Base-by-base conservation (phyloP, 139 green algal species). In the Cymbomonas tetramitiformis region DNA sequence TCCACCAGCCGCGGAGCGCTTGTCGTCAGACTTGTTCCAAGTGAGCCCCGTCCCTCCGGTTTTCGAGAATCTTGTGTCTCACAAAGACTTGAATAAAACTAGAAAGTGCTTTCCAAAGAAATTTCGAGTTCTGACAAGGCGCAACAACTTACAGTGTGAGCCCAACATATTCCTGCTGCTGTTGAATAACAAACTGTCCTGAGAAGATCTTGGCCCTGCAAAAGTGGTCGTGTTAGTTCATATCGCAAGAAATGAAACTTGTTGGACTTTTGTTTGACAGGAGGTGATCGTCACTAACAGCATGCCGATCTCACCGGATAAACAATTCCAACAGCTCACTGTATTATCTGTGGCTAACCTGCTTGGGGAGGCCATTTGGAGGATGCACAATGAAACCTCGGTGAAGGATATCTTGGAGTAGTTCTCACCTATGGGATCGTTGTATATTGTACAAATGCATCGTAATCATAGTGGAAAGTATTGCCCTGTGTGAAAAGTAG, bases 281-380 rank as follows among this genome's bases (percentile, higher is more conserved):
- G 85, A 96, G 74, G 90, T 98, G 15, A 95, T 98, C 23, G 88
- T 98, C 5, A 93, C 91, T 38, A 98, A 98, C 79, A 94, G 87
- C 50, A 98, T 98, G 60, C 83, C 88, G 2, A 61, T 93, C 9
- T 8, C 67, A 0, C 44, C 44, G 1, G 81, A 86, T 46, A 69
- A 83, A 30, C 61, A 85, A 32, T 99, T 99, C 71, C 81, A 83
- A 21, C 81, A 92, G 75, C 79, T 98, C n/a, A 99, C 92, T 28
- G 85, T 98, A 26, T 68, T 99, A 12, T 84, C 61, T 24, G 87
- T 98, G 30, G 88, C 87, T 31, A 97, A 95, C 73, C 66, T 99
- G 57, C 64, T 98, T 29, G 92, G 92, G 0, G 92, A 99, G 67
- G 91, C 92, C 30, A 95, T 99, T 61, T 99, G 92, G 92, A 81